phyloP scores from a whole-genome alignment of 495 filamentous ascomycete species.

The Lophiostoma macrostomum region DNA sequence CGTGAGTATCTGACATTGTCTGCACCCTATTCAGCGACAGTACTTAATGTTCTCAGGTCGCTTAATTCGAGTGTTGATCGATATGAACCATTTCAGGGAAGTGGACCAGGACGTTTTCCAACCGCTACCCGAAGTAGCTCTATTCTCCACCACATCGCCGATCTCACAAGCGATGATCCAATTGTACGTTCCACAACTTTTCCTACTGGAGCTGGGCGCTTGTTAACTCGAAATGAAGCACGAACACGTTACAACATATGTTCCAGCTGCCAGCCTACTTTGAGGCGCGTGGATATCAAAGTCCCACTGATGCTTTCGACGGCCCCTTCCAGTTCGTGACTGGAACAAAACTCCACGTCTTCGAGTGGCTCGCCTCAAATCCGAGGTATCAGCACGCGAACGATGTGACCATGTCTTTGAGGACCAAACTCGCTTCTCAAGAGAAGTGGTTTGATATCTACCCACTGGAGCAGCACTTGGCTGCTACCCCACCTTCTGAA shows the following conservation, averaged over 20 bases:
- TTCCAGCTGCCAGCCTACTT: neutral
- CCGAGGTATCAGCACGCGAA: neutral
- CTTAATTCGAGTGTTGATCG: neutral
- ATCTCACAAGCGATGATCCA: neutral
- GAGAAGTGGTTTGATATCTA: conserved; percentile 1
- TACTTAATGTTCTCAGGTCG: neutral
- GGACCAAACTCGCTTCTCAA: neutral
- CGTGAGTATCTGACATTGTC: neutral
- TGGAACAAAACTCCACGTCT: neutral
- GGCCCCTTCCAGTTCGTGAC: conserved; percentile 1
- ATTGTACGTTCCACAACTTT: neutral
- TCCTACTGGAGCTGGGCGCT: neutral
- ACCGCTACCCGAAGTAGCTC: neutral
- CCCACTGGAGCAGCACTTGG: neutral
- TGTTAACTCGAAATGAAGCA: neutral
- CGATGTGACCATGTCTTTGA: neutral
- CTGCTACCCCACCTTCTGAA: neutral
- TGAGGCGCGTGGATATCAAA: conserved; percentile 1
- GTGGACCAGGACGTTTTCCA: neutral
- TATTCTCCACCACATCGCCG: neutral
- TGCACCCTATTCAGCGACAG: neutral
- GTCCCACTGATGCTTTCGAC: conserved; percentile 1
- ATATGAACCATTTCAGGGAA: neutral
- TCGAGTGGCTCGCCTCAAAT: neutral
- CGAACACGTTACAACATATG: neutral